phyloP scores from a whole-genome alignment of 495 filamentous ascomycete genomes.

The Pyrenula aspistea region DNA sequence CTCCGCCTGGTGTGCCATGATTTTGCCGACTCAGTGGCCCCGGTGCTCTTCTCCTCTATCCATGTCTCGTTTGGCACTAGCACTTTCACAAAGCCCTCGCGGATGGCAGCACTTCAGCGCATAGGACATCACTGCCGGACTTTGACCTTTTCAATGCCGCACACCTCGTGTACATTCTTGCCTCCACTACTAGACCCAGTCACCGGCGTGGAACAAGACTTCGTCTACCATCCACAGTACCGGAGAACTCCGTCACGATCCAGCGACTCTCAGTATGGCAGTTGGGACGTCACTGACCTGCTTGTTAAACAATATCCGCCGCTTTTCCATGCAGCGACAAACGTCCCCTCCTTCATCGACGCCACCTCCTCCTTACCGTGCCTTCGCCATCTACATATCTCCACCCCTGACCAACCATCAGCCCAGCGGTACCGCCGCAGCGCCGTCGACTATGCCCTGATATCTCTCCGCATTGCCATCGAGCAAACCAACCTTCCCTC shows the following conservation, averaged over 20 bases:
- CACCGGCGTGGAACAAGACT: conserved; percentile 59
- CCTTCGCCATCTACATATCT: conserved; percentile 56
- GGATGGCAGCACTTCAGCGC: conserved; percentile 54
- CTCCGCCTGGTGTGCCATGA: conserved; percentile 41
- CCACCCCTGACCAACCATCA: conserved; percentile 56
- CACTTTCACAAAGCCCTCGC: conserved; percentile 55
- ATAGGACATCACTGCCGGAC: conserved; percentile 62
- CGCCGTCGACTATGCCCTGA: conserved; percentile 71
- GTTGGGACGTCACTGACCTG: conserved; percentile 50
- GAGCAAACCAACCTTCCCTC: conserved; percentile 49
- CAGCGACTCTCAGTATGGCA: conserved; percentile 52
- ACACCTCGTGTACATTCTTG: conserved; percentile 59
- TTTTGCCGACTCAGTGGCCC: conserved; percentile 32
- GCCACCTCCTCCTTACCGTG: conserved; percentile 50
- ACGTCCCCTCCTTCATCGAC: conserved; percentile 63
- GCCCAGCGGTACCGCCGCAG: conserved; percentile 56
- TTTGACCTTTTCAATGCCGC: conserved; percentile 57
- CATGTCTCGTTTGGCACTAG: conserved; percentile 47
- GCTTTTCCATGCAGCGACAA: conserved; percentile 74
- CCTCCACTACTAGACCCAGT: conserved; percentile 60
- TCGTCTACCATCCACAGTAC: conserved; percentile 59
- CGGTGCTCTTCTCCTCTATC: conserved; percentile 36
- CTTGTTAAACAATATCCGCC: conserved; percentile 71
- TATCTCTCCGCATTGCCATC: conserved; percentile 63
- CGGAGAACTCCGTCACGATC: conserved; percentile 20